These are phyloP conservation scores for Meira nashicola DNA, from an alignment of 1,284 basidiomycete genomes.

Conservation along the genomic window DNA sequence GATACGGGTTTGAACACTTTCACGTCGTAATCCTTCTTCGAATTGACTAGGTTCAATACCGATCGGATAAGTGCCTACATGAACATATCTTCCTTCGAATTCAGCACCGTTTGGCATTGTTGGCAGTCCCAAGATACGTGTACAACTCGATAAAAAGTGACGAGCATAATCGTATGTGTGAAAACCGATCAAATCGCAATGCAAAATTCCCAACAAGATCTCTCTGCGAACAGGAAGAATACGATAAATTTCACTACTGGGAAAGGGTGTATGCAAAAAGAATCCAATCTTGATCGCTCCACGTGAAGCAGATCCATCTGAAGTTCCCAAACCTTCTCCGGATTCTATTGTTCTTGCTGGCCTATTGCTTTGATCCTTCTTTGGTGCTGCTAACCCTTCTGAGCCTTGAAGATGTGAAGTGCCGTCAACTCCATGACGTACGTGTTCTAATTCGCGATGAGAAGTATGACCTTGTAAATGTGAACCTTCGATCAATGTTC, in stretches of 20 bases:
- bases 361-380: slow-evolving; percentile 10
- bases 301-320: slow-evolving; percentile 38
- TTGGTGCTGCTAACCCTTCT: slow-evolving; percentile 36
- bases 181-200: slow-evolving; percentile 82
- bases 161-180: slow-evolving; percentile 99
- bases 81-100: slow-evolving; percentile 87
- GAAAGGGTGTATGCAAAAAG: slow-evolving; percentile 98
- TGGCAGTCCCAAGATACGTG: slow-evolving; percentile 87
- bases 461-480: slow-evolving; percentile 55
- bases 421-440: slow-evolving; percentile 41
- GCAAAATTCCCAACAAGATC: slow-evolving; percentile 88
- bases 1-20: slow-evolving; percentile 73
- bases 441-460: slow-evolving; percentile 44
- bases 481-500: slow-evolving; percentile 69
- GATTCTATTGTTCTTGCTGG: not conserved
- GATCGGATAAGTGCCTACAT: slow-evolving; percentile 97
- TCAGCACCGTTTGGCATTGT: slow-evolving; percentile 97
- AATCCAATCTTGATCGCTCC: slow-evolving; percentile 68
- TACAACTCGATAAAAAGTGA: slow-evolving; percentile 96
- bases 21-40: slow-evolving; percentile 73
- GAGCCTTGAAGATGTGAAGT: slow-evolving; percentile 36
- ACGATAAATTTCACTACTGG: slow-evolving; percentile 93
- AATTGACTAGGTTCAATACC: slow-evolving; percentile 94
- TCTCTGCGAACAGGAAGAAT: slow-evolving; percentile 90
- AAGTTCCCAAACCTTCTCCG: slow-evolving; percentile 30